phyloP scores from a whole-genome alignment of 106 monocot species.

The Gastrodia elata region DNA sequence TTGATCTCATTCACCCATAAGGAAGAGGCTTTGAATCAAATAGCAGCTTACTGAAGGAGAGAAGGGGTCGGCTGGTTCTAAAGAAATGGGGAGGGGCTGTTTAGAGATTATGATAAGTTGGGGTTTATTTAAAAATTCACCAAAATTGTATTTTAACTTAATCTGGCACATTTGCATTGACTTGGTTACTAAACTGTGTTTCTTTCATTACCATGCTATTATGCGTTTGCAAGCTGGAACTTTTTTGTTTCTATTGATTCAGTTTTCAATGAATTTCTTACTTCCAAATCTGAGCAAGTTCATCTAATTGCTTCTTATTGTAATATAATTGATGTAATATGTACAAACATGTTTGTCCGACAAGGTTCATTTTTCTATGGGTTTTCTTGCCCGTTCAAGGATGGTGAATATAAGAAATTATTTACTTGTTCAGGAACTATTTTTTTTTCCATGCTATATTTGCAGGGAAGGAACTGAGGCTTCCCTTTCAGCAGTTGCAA shows the following conservation, averaged over 20 bases:
- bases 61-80: too few relatives aligned
- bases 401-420: not conserved
- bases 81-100: too few relatives aligned
- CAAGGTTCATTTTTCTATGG: not conserved
- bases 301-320: not conserved
- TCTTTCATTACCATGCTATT: not conserved
- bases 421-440: not conserved
- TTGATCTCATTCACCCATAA: too few relatives aligned
- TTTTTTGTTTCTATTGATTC: not conserved
- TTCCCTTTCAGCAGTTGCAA: constrained; percentile 63
- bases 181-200: too few relatives aligned
- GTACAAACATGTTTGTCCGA: not conserved
- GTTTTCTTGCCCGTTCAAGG: not conserved
- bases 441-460: constrained; percentile 5
- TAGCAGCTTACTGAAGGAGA: too few relatives aligned
- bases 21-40: too few relatives aligned
- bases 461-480: constrained; percentile 63
- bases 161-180: too few relatives aligned
- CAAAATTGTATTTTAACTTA: too few relatives aligned
- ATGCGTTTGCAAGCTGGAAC: not conserved
- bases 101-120: too few relatives aligned
- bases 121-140: too few relatives aligned
- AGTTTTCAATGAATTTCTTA: not conserved
- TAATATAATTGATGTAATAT: not conserved
- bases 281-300: not conserved